Evolutionary conservation across 306 rosid genomes (phyloP), one percentile per base, ranked within the genome.

Genomic region (Pachyrhizus erosus): DNA sequence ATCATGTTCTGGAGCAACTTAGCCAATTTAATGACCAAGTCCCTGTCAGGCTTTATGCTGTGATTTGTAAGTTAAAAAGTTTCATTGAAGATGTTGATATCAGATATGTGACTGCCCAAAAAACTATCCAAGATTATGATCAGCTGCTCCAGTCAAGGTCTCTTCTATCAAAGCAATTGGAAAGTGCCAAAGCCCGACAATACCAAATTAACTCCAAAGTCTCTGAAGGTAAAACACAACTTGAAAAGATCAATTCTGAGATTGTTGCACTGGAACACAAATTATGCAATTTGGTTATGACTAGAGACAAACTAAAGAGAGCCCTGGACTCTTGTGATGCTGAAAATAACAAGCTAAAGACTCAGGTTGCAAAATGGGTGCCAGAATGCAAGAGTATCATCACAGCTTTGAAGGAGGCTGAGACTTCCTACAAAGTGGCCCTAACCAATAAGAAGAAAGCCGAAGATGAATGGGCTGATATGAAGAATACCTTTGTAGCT

Each of bases 61-160:
- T 27, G 5, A 62, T 62, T 62, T 27, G 29, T 18, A 6, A 62
- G 69, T 29, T 62, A 29, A 27, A 62, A 62, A 29, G 4, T 29
- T 29, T 62, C 23, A 12, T 62, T 62, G 69, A 62, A 29, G 42
- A 29, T 27, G 18, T 61, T 27, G 68, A 61, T 61, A 2, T 1
- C 20, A 62, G 37, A 62, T 62, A 5, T 29, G 23, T 27, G 69
- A 29, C 42, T 62, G 21, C 69, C 42, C 69, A 62, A 61, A 61
- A 61, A 61, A 61, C 68, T 12, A 61, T 61, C 18, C 39, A 61
- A 61, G 68, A 61, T 61, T 61, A 61, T 61, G 68, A 61, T 61
- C 68, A 61, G 20, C 39, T 61, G 39, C 68, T 61, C 40, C 40
- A 26, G 39, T 61, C 68, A 61, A 61, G 18, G 68, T 61, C 68